A percentile compares a stretch with the other conserved stretches of the same genome.
Evolutionary conservation across 768 basidiomycete genomes (phyloP).

Genomic region (Boletellus sp.): DNA sequence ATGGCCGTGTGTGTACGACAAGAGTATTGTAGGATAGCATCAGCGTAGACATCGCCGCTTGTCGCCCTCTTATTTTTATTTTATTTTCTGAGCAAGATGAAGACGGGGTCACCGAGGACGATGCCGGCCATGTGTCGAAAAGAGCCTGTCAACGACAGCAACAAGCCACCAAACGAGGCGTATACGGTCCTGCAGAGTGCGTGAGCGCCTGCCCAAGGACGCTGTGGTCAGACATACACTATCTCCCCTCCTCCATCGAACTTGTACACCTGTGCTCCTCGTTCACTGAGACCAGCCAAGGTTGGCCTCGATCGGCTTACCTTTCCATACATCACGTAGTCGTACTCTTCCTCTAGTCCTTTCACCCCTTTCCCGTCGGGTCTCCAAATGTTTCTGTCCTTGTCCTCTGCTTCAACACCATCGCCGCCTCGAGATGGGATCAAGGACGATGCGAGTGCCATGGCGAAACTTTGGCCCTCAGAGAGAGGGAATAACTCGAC

Average conservation of each 20-base stretch:
- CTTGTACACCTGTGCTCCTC: conserved; percentile 76
- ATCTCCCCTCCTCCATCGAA: conserved; percentile 86
- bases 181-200: conserved; percentile 73
- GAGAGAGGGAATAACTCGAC: conserved; percentile 81
- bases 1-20: background rate
- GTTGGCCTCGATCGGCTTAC: conserved; percentile 36
- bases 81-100: conserved; percentile 80
- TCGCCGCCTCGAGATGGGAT: conserved; percentile 53
- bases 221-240: conserved; percentile 49
- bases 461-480: conserved; percentile 66
- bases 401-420: conserved; percentile 55
- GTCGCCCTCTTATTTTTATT: background rate
- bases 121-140: conserved; percentile 90
- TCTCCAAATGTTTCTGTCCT: conserved; percentile 78
- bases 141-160: conserved; percentile 91
- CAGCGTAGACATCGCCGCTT: background rate
- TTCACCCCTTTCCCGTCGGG: conserved; percentile 78
- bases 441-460: conserved; percentile 83
- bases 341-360: conserved; percentile 91
- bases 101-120: conserved; percentile 91
- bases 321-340: conserved; percentile 99
- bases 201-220: conserved; percentile 1
- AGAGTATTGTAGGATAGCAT: conserved; percentile 7
- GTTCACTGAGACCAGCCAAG: background rate
- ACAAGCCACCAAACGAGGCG: conserved; percentile 91